Conservation (phyloP, 768 basidiomycete genomes). For the Trametes cubensis region DNA sequence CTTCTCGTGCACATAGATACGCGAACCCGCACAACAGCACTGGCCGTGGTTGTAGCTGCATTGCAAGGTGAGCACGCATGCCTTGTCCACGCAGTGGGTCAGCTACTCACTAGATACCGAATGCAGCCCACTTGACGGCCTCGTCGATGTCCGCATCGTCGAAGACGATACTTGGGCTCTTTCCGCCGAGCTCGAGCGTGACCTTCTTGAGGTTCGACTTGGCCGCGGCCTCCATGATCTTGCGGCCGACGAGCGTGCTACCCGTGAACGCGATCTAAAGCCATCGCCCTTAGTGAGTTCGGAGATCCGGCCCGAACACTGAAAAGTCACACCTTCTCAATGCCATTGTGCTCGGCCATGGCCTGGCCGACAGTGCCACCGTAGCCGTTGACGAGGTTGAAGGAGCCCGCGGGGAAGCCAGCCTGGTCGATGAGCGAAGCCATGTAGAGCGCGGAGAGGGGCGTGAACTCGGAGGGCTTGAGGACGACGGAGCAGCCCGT, state of each 20-base stretch:
- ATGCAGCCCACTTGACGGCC: constrained; percentile 58
- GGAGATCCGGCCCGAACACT: background rate
- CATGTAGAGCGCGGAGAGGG: constrained; percentile 54
- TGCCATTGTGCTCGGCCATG: constrained; percentile 54
- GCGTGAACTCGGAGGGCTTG: constrained; percentile 70
- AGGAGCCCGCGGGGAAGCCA: constrained; percentile 64
- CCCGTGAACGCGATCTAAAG: constrained; percentile 68
- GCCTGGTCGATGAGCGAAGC: constrained; percentile 53
- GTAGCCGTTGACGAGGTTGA: constrained; percentile 62
- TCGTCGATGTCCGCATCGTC: constrained; percentile 62
- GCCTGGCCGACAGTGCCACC: constrained; percentile 59
- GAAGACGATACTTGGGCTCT: constrained; percentile 63
- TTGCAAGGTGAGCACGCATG: background rate
- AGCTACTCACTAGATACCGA: constrained; percentile 57
- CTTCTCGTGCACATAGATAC: constrained; percentile 77
- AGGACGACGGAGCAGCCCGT: constrained; percentile 63
- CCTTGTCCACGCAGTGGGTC: background rate
- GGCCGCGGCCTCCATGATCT: constrained; percentile 61
- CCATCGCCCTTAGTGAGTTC: background rate
- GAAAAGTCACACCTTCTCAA: constrained; percentile 52
- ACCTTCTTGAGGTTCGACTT: constrained; percentile 69
- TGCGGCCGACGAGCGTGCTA: constrained; percentile 63
- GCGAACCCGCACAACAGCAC: constrained; percentile 77
- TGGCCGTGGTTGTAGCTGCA: constrained; percentile 75
- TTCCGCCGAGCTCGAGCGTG: constrained; percentile 77